These are phyloP conservation scores for Aspergillus ochraceus DNA, from an alignment of 2,329 filamentous ascomycete genomes.

Conservation along the genomic window DNA sequence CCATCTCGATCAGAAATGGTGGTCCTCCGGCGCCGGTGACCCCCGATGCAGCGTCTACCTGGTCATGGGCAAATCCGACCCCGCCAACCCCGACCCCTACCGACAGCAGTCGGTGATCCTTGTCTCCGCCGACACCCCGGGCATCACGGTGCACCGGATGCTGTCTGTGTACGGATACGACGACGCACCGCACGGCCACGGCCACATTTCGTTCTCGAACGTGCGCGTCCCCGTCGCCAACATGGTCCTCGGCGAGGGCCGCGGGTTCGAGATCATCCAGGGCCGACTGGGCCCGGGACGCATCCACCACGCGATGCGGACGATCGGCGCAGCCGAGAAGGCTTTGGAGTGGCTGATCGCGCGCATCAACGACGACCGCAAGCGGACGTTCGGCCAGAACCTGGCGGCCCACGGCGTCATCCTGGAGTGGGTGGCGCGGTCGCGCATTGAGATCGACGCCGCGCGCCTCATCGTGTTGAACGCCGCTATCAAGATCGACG, in stretches of 20 bases:
- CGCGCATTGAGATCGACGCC: slow-evolving; percentile 89
- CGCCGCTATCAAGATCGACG: slow-evolving; percentile 92
- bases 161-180: slow-evolving; percentile 93
- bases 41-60: slow-evolving; percentile 90
- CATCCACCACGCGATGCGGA: slow-evolving; percentile 97
- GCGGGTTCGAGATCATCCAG: slow-evolving; percentile 98
- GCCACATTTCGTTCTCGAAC: slow-evolving; percentile 84
- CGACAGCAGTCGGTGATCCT: slow-evolving; percentile 90
- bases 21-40: slow-evolving; percentile 94
- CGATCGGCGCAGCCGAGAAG: slow-evolving; percentile 84
- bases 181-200: slow-evolving; percentile 97
- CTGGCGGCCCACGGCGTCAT: slow-evolving; percentile 90
- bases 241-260: slow-evolving; percentile 88
- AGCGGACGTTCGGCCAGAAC: slow-evolving; percentile 87
- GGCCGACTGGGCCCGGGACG: slow-evolving; percentile 92
- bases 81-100: slow-evolving; percentile 74
- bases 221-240: slow-evolving; percentile 82
- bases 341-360: slow-evolving; percentile 94
- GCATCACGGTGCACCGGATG: slow-evolving; percentile 93
- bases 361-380: slow-evolving; percentile 86
- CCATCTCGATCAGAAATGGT: slow-evolving; percentile 76
- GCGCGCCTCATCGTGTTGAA: slow-evolving; percentile 89
- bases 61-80: slow-evolving; percentile 91
- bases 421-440: slow-evolving; percentile 90
- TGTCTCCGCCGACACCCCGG: slow-evolving; percentile 76